These are phyloP conservation scores for Alternaria brassicicola DNA, from an alignment of 2,329 filamentous ascomycete genomes.

Conservation along the genomic window DNA sequence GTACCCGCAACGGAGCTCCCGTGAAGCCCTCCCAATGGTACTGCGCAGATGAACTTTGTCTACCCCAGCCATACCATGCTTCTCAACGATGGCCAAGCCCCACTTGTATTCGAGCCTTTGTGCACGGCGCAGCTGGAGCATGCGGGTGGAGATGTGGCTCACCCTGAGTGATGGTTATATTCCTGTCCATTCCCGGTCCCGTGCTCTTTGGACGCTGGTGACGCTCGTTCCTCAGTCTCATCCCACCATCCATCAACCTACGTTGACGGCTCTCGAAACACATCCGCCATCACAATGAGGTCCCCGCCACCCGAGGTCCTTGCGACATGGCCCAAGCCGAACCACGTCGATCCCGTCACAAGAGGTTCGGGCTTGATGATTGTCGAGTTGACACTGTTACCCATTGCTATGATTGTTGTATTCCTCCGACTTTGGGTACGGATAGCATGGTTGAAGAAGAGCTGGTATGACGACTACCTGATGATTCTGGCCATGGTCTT, in stretches of 20 bases:
- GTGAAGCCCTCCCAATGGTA: slow-evolving; percentile 35
- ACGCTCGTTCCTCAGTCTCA: slow-evolving; percentile 35
- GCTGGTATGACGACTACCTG: slow-evolving; percentile 49
- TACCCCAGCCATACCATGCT: slow-evolving; percentile 23
- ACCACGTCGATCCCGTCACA: slow-evolving; percentile 52
- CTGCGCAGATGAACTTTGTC: slow-evolving; percentile 22
- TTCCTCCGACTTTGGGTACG: slow-evolving; percentile 45
- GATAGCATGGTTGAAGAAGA: slow-evolving; percentile 46
- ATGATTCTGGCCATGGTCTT: slow-evolving; percentile 47
- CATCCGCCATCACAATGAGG: slow-evolving; percentile 34
- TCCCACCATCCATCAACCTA: slow-evolving; percentile 26
- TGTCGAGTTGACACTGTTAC: slow-evolving; percentile 46
- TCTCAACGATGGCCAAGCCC: slow-evolving; percentile 36
- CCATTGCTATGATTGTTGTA: slow-evolving; percentile 46
- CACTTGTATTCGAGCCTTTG: slow-evolving; percentile 19
- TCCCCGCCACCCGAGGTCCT: slow-evolving; percentile 45
- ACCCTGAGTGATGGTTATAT: slow-evolving; percentile 28
- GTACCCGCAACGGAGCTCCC: slow-evolving; percentile 35
- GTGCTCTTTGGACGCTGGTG: slow-evolving; percentile 33
- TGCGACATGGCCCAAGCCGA: slow-evolving; percentile 50
- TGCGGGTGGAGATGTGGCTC: slow-evolving; percentile 23
- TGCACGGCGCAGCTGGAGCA: slow-evolving; percentile 33
- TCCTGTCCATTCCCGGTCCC: slow-evolving; percentile 34
- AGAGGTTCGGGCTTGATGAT: slow-evolving; percentile 52
- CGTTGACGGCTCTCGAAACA: slow-evolving; percentile 22